Percentiles rank a stretch among this genome's conserved stretches.
phyloP scores from a whole-genome alignment of 257 asterid genomes.

The Capsicum rhomboideum region DNA sequence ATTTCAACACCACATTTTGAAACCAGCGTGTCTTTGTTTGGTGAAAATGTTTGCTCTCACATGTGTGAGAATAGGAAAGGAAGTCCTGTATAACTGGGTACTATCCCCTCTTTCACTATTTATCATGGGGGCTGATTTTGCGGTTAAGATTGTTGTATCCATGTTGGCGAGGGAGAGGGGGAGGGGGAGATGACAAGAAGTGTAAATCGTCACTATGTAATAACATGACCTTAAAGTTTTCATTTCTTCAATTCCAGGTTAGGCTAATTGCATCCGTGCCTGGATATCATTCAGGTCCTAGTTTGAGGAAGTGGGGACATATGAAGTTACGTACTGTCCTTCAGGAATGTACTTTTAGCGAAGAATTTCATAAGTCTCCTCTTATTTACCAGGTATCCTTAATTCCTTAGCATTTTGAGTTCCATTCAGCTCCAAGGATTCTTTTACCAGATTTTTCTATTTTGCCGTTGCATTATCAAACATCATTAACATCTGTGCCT shows the following conservation, averaged over 20 bases:
- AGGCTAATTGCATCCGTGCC: slow-evolving; percentile 96
- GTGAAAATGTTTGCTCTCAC: neutral
- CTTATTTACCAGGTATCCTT: slow-evolving; percentile 71
- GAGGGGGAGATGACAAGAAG: neutral
- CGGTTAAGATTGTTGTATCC: neutral
- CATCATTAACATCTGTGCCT: neutral
- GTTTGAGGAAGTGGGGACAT: slow-evolving; percentile 92
- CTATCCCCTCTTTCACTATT: neutral
- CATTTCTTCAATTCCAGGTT: slow-evolving; percentile 43
- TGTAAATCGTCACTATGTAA: neutral
- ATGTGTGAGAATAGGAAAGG: no score
- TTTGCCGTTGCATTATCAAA: neutral
- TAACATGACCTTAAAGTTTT: neutral
- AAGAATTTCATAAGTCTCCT: slow-evolving; percentile 79
- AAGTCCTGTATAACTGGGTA: neutral
- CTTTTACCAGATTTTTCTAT: neutral
- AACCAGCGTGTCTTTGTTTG: neutral
- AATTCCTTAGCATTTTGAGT: neutral
- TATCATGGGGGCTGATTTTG: neutral
- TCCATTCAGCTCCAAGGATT: slow-evolving; percentile 7
- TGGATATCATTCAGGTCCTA: slow-evolving; percentile 85
- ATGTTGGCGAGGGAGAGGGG: neutral
- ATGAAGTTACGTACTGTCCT: slow-evolving; percentile 88
- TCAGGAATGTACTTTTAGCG: slow-evolving; percentile 73
- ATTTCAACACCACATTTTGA: neutral